Evolutionary conservation across 1,139 yeast species (phyloP).

Genomic region (Zygosaccharomyces sapae): DNA sequence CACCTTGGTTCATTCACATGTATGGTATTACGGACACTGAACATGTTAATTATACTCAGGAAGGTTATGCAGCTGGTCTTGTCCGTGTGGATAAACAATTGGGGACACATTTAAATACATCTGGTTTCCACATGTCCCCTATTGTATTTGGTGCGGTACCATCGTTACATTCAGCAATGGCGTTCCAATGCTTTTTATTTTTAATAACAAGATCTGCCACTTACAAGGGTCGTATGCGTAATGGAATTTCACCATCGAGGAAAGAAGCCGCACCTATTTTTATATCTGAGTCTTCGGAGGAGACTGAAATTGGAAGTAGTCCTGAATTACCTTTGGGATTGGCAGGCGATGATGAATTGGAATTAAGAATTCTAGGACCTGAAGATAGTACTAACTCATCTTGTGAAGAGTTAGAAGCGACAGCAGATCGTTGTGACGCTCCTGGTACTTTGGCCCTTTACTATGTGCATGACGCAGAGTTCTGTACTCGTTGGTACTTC

Average conservation of each 20-base stretch:
- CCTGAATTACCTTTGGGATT: not conserved
- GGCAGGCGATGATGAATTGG: not conserved
- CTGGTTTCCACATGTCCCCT: constrained; percentile 63
- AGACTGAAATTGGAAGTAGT: constrained; percentile 5
- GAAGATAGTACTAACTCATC: constrained; percentile 2
- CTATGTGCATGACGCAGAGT: constrained; percentile 17
- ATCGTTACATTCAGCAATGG: constrained; percentile 62
- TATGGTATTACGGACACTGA: constrained; percentile 53
- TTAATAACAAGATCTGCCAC: constrained; percentile 33
- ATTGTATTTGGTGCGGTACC: constrained; percentile 72
- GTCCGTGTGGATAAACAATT: constrained; percentile 60
- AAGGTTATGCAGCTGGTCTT: constrained; percentile 68
- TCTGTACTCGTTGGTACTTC: constrained; percentile 23
- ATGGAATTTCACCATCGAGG: constrained; percentile 7
- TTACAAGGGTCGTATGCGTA: constrained; percentile 26
- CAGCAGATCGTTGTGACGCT: not conserved
- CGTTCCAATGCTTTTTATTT: constrained; percentile 50
- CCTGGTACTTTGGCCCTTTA: constrained; percentile 12
- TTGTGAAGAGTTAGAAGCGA: not conserved
- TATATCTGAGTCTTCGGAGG: not conserved
- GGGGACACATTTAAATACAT: constrained; percentile 57
- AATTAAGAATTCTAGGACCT: not conserved
- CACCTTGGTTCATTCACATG: constrained; percentile 66
- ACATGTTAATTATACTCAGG: constrained; percentile 49
- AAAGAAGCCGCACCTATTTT: not conserved